These are phyloP conservation scores for Schizochytrium sp. DNA, from an alignment of 108 stramenopile genomes.

Conservation along the genomic window DNA sequence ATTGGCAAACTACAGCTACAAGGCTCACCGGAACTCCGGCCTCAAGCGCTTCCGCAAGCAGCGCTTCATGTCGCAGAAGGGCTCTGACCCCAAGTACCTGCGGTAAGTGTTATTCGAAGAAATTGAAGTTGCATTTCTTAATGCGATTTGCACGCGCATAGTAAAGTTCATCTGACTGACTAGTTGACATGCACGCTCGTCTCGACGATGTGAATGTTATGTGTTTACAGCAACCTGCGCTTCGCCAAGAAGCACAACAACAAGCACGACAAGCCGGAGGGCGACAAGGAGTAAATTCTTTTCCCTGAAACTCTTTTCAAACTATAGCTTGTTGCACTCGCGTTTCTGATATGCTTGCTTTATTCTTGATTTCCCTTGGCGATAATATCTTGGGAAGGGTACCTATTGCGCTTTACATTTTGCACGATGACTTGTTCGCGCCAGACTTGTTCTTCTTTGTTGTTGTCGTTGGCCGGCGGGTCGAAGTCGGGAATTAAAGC, in stretches of 20 bases:
- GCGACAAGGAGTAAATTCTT: not conserved
- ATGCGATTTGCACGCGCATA: not conserved
- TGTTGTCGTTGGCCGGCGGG: no score
- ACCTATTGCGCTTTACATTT: no score
- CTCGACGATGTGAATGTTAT: not conserved
- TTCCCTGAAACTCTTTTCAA: not conserved
- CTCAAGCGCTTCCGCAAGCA: not conserved
- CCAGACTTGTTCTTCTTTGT: no score
- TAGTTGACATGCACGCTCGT: not conserved
- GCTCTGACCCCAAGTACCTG: constrained; percentile 8
- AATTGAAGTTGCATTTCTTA: not conserved
- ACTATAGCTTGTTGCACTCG: not conserved
- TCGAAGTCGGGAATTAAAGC: no score
- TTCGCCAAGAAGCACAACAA: constrained; percentile 9
- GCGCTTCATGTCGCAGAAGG: constrained; percentile 1
- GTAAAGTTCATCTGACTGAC: not conserved
- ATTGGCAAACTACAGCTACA: not conserved
- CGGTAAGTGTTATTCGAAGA: not conserved
- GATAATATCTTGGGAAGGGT: no score
- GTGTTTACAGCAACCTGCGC: not conserved
- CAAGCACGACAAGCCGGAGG: not conserved
- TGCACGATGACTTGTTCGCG: no score
- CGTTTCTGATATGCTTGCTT: no score
- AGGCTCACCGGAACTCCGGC: constrained; percentile 14
- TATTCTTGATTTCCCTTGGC: no score